These are phyloP conservation scores for Symbiodinium natans DNA, from an alignment of 73 alveolate species.

Conservation along the genomic window DNA sequence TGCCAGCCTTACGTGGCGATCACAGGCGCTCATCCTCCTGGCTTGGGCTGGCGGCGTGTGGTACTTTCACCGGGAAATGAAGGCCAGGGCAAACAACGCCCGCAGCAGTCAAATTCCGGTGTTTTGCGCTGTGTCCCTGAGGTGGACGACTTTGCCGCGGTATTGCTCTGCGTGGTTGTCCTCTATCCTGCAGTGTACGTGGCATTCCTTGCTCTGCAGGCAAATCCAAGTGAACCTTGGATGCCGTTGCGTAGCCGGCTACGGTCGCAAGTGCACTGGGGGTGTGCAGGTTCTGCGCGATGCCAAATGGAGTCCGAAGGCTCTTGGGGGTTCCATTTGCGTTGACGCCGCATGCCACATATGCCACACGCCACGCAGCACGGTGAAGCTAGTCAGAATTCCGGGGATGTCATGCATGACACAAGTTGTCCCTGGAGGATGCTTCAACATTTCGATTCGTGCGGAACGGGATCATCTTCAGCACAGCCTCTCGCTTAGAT, in stretches of 20 bases:
- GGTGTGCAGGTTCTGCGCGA: constrained; percentile 60
- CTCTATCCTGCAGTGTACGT: constrained; percentile 65
- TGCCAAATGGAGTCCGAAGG: constrained; percentile 85
- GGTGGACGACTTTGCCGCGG: constrained; percentile 82
- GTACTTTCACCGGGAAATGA: constrained; percentile 30
- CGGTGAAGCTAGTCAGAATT: neutral
- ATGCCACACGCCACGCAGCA: neutral
- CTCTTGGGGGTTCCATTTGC: neutral
- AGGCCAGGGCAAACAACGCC: neutral
- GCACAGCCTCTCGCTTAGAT: constrained; percentile 10
- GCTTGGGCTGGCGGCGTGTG: constrained; percentile 72
- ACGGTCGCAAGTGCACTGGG: too few relatives aligned
- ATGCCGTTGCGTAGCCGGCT: too few relatives aligned
- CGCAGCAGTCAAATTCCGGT: too few relatives aligned
- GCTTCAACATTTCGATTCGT: constrained; percentile 25
- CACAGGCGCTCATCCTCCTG: constrained; percentile 39
- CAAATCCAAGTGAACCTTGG: neutral
- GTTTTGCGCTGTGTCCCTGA: too few relatives aligned
- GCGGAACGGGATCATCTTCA: constrained; percentile 44
- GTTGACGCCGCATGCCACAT: too few relatives aligned
- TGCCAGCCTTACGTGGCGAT: neutral
- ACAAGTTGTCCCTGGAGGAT: constrained; percentile 1
- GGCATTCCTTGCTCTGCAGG: constrained; percentile 33
- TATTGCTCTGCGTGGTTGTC: constrained; percentile 38
- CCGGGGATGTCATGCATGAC: neutral